Evolutionary conservation across 176 grass and related monocot genomes (phyloP), one percentile per base, ranked within the genome.

Genomic region (Panicum miliaceum): DNA sequence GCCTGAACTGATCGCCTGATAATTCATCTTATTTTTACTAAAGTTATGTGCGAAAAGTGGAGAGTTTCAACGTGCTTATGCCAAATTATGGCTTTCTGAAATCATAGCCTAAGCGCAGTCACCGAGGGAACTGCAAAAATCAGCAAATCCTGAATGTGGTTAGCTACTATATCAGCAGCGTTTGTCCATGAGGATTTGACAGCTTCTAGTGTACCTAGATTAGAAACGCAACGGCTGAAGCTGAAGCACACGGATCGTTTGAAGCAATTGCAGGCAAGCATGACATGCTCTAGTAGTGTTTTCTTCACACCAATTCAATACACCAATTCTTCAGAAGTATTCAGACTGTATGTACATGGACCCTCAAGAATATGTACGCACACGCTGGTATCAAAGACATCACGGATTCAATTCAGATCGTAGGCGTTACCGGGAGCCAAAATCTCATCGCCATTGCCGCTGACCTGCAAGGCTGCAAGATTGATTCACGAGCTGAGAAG

Each of bases 311-410:
- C 2, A 20, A 47, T 74, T 61, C 38, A 32, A 32, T n/a, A 50
- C 65, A 69, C 29, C 1, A 20, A 47, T 74, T 61, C 37, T 76
- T 26, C 35, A 19, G 22, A 26, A 57, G 68, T 45, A 69, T 58
- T 69, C 34, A 67, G 18, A 47, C 1, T 23, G n/a, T 74, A 70
- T 68, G 62, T 82, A 58, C 81, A 84, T 67, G 37, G 27, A 57
- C 32, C 1, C 23, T 19, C 26, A 84, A 62, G 45, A 83, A 70
- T 2, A 79, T 6, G 19, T 67, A 67, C 40, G 6, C 38, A 58
- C 57, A 58, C 57, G 52, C 12, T 18, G 7, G 19, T 14, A 56
- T 73, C 37, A 16, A 20, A 73, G 47, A 13, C 56, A 64, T 57
- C 65, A 36, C 6, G 32, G 5, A 2, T 26, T 5, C 6, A 51